Evolutionary conservation across 768 basidiomycete species (phyloP), one percentile per base, ranked within the genome.

Genomic region (Leccinum obscurum): DNA sequence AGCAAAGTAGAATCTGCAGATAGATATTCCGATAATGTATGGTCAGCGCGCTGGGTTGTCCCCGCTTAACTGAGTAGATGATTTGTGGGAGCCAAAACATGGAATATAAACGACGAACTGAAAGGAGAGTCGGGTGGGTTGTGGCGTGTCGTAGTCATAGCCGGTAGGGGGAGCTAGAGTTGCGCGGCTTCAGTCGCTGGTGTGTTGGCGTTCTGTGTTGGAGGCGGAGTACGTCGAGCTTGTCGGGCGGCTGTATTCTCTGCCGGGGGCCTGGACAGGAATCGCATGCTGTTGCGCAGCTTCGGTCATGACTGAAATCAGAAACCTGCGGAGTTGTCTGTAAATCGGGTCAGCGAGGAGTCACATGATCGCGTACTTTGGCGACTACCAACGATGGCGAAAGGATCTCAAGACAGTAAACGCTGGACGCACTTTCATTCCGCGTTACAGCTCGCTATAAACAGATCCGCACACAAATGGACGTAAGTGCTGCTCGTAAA

Each of bases 41-140:
- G 8, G 81, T 77, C 46, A 96, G 69, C 1, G 88, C 89, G 68
- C 88, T 88, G 9, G 81, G 80, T 60, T 90, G 80, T 9, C 87
- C 89, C 26, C 90, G 82, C 22, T 82, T 81, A 14, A 81, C 85
- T 15, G 92, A 90, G 24, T 93, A 81, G 57, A 88, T 78, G 52
- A 96, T 92, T 73, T 95, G 93, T 3, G 92, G 88, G 4, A 88
- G 64, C 94, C 94, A 97, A 68, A 94, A 87, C 60, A 81, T 81
- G 6, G 87, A 88, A 72, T 95, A 93, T 57, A 92, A 81, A 26
- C 83, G 32, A 95, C 80, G 63, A 90, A 85, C 15, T 88, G 64
- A 65, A 91, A 78, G 3, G 75, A 63, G 1, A 62, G 61, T 6
- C 37, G 52, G 0, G 68, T 57, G 11, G 62, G 62, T 15, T 41